Evolutionary conservation across 2,329 filamentous ascomycete species (phyloP).

Genomic region (Epichloe gansuensis): DNA sequence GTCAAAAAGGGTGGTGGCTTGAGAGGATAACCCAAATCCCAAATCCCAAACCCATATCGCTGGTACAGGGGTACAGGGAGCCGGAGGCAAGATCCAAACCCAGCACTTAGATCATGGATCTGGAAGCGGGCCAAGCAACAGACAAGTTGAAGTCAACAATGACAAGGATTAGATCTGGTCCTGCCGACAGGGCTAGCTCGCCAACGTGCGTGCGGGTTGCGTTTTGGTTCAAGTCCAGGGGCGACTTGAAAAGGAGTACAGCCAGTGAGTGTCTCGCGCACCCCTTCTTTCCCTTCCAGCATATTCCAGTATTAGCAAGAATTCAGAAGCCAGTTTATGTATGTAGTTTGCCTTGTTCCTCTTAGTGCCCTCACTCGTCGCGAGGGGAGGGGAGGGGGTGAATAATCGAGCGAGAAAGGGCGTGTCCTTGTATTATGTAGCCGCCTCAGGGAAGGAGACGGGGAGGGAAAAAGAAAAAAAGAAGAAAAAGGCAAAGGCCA

Average conservation of each 20-base stretch:
- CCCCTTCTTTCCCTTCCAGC: not conserved
- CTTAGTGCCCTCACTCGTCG: not conserved
- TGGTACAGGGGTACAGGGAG: constrained; percentile 18
- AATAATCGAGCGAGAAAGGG: not conserved
- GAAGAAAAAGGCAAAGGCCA: not conserved
- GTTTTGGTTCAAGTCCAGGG: not conserved
- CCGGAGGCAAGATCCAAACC: constrained; percentile 22
- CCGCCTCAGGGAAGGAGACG: constrained; percentile 1
- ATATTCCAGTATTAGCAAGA: not conserved
- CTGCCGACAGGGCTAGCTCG: constrained; percentile 9
- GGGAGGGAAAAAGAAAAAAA: constrained; percentile 5
- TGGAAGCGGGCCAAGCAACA: constrained; percentile 23
- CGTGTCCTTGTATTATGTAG: no score
- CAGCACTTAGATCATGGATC: constrained; percentile 19
- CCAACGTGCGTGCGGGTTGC: constrained; percentile 14
- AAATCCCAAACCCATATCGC: constrained; percentile 16
- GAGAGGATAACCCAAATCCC: constrained; percentile 23
- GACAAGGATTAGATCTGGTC: not conserved
- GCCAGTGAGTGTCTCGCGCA: not conserved
- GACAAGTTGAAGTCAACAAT: constrained; percentile 11
- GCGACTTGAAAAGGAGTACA: not conserved
- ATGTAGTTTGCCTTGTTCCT: not conserved
- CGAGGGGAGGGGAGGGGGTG: not conserved
- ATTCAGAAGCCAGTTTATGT: not conserved
- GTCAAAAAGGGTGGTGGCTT: constrained; percentile 15